These are phyloP conservation scores for Ananas comosus DNA, from an alignment of 176 grass and related monocot species.

Conservation along the genomic window DNA sequence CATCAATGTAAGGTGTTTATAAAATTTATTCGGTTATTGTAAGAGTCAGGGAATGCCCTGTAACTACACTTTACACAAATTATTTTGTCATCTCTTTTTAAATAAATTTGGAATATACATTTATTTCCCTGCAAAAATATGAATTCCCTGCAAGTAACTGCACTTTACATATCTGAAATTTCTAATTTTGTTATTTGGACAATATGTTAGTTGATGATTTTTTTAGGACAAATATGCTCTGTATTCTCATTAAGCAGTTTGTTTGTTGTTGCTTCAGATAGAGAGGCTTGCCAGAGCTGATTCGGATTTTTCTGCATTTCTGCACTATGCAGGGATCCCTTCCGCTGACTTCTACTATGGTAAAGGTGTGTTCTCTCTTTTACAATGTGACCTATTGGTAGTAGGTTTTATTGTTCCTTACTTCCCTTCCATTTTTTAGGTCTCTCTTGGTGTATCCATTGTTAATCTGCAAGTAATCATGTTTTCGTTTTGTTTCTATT, in stretches of 20 bases:
- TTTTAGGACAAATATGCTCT: background rate
- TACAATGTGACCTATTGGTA: background rate
- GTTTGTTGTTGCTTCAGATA: constrained; percentile 36
- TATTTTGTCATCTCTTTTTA: too few species aligned
- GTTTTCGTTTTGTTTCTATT: too few species aligned
- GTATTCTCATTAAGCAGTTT: too few species aligned
- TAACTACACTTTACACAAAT: too few species aligned
- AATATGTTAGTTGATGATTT: constrained; percentile 14
- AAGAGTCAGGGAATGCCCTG: too few species aligned
- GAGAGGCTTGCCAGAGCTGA: constrained; percentile 92
- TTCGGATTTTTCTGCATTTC: constrained; percentile 85
- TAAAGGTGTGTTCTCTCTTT: constrained; percentile 40
- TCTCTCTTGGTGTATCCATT: too few species aligned
- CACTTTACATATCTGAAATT: background rate
- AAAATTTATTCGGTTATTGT: background rate
- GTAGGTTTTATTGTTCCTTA: background rate
- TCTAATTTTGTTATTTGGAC: background rate
- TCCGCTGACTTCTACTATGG: constrained; percentile 93
- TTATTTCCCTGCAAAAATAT: background rate
- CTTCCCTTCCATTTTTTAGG: background rate
- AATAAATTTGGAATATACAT: background rate
- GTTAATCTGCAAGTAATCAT: too few species aligned
- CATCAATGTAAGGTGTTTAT: constrained; percentile 59
- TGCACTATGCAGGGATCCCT: constrained; percentile 87
- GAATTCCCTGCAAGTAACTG: background rate